phyloP scores from a whole-genome alignment of 78 protist species.

The Thecamonas trahens region DNA sequence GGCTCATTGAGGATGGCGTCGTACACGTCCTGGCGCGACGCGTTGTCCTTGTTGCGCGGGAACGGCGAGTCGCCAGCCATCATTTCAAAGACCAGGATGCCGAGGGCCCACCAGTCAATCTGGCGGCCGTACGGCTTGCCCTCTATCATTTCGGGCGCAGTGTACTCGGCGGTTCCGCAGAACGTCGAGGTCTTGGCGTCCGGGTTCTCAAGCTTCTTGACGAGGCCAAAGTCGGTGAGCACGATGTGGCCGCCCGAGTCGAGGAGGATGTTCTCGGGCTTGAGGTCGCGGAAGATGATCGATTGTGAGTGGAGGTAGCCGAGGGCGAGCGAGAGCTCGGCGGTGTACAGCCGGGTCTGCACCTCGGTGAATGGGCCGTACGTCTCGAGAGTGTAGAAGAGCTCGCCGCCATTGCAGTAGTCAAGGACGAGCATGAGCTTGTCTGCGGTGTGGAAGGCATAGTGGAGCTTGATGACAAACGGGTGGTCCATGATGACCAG shows the following conservation, averaged over 20 bases:
- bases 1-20: no score
- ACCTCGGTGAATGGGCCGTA: conserved; percentile 13
- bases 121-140: not conserved
- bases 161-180: conserved; percentile 73
- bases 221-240: conserved; percentile 64
- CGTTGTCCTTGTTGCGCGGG: no score
- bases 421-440: not conserved
- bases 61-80: no score
- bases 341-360: conserved; percentile 12
- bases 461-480: not conserved
- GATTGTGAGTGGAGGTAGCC: conserved; percentile 8
- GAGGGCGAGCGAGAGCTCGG: conserved; percentile 29
- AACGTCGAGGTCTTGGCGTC: conserved; percentile 20
- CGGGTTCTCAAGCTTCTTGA: conserved; percentile 12
- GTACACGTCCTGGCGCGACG: no score
- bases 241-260: conserved; percentile 8
- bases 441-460: not conserved
- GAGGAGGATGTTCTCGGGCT: conserved; percentile 51
- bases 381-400: conserved; percentile 40
- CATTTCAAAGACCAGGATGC: not conserved
- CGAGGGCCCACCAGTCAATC: conserved; percentile 9
- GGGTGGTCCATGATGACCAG: no score
- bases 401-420: conserved; percentile 9
- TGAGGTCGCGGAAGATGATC: conserved; percentile 44
- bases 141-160: conserved; percentile 21